Evolutionary conservation across 1,284 basidiomycete genomes (phyloP), one percentile per base, ranked within the genome.

Genomic region (Ganoderma boninense): DNA sequence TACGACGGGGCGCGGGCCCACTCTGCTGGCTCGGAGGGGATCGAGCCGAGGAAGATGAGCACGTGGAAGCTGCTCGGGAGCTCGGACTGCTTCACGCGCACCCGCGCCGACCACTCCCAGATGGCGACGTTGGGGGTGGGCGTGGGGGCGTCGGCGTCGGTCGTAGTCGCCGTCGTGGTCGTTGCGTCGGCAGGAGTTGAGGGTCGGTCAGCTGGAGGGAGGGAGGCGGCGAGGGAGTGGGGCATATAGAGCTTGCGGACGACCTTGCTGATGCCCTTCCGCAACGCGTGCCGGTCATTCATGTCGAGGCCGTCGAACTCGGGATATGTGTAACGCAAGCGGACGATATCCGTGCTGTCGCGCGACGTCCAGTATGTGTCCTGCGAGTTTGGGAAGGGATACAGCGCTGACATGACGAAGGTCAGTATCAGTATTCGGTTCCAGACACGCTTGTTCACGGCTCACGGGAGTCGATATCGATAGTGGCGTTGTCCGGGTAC

Each of bases 261-360:
- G 14, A 67, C 76, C 40, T 73, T 61, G n/a, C 75, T 74, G 43
- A 86, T 84, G 10, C 79, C 79, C 2, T 64, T 69, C 60, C 74
- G 73, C 43, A 84, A 80, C 3, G 78, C 79, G 7, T 61, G 29
- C 1, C 74, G 49, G 66, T 82, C 77, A 52, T 68, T 71, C 66
- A 81, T 67, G 67, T 83, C 76, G 64, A 85, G 76, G 42, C 76
- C 79, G 61, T 83, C 80, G 77, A 85, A 85, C 35, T 86, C 84
- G 20, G 84, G 84, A 73, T 86, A 86, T 0, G 82, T 79, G 72
- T 86, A 86, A 29, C 81, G 78, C n/a, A 85, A 72, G 0, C 77
- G 78, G 49, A 68, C 42, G 6, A 40, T 54, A 52, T 62, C 63
- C 0, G 65, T 64, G 5, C 78, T 64, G 13, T 74, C 70, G 10